Evolutionary conservation across 257 asterid genomes (phyloP).

Genomic region (Solanum sejunctum): DNA sequence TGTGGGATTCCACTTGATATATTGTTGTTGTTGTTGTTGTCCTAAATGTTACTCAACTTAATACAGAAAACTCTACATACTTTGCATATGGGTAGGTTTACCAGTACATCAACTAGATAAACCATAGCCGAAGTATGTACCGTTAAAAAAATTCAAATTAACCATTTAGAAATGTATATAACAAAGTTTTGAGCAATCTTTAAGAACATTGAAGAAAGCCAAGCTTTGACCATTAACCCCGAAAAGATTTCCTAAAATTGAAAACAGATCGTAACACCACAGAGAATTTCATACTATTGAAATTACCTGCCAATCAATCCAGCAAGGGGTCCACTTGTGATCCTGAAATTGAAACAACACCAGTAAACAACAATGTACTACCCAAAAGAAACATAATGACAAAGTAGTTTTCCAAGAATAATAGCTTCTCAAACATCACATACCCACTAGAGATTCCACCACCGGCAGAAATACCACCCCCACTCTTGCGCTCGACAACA

Average conservation of each 20-base stretch:
- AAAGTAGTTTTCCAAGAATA: not conserved
- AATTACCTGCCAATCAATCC: constrained; percentile 93
- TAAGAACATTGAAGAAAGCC: not conserved
- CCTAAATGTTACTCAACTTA: not conserved
- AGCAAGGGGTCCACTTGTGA: constrained; percentile 92
- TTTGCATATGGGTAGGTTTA: not conserved
- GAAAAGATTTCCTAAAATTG: not conserved
- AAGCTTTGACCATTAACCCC: not conserved
- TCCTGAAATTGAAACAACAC: constrained; percentile 37
- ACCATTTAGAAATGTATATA: not conserved
- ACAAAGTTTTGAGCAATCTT: not conserved
- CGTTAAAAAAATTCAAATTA: not conserved
- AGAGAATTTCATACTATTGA: not conserved
- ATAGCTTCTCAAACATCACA: constrained; percentile 15
- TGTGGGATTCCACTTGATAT: no score
- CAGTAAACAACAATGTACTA: constrained; percentile 1
- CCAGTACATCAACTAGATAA: not conserved
- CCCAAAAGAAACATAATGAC: not conserved
- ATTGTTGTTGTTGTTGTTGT: no score
- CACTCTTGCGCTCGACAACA: constrained; percentile 87
- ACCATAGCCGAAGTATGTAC: not conserved
- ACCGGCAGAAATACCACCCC: constrained; percentile 90
- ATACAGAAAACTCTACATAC: not conserved
- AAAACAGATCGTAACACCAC: not conserved
- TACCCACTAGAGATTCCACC: constrained; percentile 99